phyloP scores from a whole-genome alignment of 345 rosid species.

The Gossypium ekmanianum region DNA sequence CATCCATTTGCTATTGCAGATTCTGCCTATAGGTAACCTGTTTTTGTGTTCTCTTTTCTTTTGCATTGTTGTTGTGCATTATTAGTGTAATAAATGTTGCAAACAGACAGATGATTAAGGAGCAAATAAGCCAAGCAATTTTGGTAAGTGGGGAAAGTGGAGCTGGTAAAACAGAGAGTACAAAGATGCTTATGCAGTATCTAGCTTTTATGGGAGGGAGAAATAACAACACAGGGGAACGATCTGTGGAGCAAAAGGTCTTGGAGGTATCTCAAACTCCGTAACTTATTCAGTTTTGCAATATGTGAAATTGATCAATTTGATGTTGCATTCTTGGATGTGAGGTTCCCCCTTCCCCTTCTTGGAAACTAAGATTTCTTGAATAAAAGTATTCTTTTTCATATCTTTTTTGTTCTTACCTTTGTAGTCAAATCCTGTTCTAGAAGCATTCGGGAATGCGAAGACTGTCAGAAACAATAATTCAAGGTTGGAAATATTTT shows the following conservation, averaged over 20 bases:
- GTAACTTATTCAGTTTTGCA: slow-evolving; percentile 9
- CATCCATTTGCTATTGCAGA: slow-evolving; percentile 98
- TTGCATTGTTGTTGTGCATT: slow-evolving; percentile 16
- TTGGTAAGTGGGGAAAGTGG: slow-evolving; percentile 99
- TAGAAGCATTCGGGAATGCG: slow-evolving; percentile 99
- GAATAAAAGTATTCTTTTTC: neutral
- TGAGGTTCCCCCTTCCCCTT: neutral
- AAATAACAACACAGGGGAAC: slow-evolving; percentile 56
- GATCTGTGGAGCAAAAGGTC: slow-evolving; percentile 94
- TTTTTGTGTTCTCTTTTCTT: slow-evolving; percentile 7
- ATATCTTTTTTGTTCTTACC: neutral
- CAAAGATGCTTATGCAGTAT: slow-evolving; percentile 92
- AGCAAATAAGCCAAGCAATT: slow-evolving; percentile 83
- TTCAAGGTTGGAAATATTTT: slow-evolving; percentile 60
- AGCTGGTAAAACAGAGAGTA: slow-evolving; percentile 98
- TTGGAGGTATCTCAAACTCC: slow-evolving; percentile 55
- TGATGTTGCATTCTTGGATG: slow-evolving; percentile 1
- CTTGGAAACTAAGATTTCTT: slow-evolving; percentile 3
- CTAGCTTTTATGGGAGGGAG: slow-evolving; percentile 97
- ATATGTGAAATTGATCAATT: slow-evolving; percentile 13
- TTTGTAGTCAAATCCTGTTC: slow-evolving; percentile 89
- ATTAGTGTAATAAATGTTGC: slow-evolving; percentile 14
- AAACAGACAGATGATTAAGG: slow-evolving; percentile 83
- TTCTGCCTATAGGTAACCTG: slow-evolving; percentile 79
- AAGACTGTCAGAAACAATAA: slow-evolving; percentile 96